A percentile compares a stretch with the other conserved stretches of the same genome.
phyloP scores from a whole-genome alignment of 108 stramenopile species.

The Tribonema minus region DNA sequence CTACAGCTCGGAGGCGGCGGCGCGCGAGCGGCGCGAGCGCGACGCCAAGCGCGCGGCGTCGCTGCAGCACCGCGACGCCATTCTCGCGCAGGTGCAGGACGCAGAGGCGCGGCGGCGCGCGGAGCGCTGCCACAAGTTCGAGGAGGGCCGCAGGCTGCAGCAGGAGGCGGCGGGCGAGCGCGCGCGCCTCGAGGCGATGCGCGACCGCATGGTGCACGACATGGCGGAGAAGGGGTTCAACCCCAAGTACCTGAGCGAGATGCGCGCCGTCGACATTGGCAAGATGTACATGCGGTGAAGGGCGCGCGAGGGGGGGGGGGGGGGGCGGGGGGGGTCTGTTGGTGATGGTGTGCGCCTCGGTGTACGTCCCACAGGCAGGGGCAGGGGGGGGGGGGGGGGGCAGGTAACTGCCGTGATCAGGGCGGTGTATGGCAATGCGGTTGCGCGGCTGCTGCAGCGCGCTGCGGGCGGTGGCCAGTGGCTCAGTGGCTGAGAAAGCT shows the following conservation, averaged over 20 bases:
- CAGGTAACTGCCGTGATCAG: too few relatives aligned
- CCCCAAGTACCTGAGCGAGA: constrained; percentile 42
- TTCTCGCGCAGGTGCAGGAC: constrained; percentile 31
- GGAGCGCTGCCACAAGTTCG: constrained; percentile 33
- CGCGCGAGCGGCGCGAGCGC: constrained; percentile 27
- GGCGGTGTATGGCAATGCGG: too few relatives aligned
- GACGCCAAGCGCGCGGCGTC: constrained; percentile 18
- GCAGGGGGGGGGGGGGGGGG: too few relatives aligned
- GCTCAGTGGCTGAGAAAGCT: too few relatives aligned
- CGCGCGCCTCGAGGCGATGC: constrained; percentile 20
- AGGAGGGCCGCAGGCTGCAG: constrained; percentile 24
- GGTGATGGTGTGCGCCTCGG: too few relatives aligned
- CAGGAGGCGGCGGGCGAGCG: constrained; percentile 22
- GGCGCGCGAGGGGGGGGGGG: background rate
- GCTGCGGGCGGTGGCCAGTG: too few relatives aligned
- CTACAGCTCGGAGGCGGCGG: constrained; percentile 29
- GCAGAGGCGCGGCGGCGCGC: constrained; percentile 11
- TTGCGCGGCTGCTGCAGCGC: too few relatives aligned
- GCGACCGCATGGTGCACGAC: constrained; percentile 38
- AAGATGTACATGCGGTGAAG: constrained; percentile 36
- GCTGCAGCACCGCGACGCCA: constrained; percentile 34
- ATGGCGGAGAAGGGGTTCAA: constrained; percentile 38
- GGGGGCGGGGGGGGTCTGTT: constrained; percentile 10
- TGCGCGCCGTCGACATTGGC: constrained; percentile 29
- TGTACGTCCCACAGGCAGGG: too few relatives aligned